Evolutionary conservation across 495 filamentous ascomycete species (phyloP).

Genomic region (Sordaria brevicollis): DNA sequence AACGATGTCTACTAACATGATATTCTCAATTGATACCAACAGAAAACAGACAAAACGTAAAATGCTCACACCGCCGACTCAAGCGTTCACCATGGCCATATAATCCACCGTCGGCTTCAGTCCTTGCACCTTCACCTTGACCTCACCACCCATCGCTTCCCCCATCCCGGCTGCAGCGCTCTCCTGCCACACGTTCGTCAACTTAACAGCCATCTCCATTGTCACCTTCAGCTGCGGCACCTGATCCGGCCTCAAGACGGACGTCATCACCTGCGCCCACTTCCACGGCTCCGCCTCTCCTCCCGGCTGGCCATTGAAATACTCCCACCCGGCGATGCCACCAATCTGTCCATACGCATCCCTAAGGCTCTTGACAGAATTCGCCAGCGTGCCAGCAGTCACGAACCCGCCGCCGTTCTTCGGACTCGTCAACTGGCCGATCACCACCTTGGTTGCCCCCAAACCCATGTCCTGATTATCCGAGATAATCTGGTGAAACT

Average conservation of each 20-base stretch:
- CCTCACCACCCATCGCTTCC: not conserved
- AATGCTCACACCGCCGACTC: not conserved
- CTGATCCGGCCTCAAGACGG: slow-evolving; percentile 29
- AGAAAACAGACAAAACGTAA: not conserved
- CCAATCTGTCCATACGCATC: slow-evolving; percentile 54
- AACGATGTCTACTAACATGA: not conserved
- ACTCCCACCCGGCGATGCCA: slow-evolving; percentile 83
- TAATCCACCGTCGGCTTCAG: slow-evolving; percentile 16
- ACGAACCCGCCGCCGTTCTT: slow-evolving; percentile 48
- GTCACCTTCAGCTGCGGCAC: slow-evolving; percentile 15
- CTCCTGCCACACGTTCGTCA: slow-evolving; percentile 12
- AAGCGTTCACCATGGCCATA: slow-evolving; percentile 17
- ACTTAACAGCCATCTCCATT: not conserved
- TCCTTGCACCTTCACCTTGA: not conserved
- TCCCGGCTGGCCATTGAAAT: slow-evolving; percentile 60
- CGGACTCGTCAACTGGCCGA: slow-evolving; percentile 63
- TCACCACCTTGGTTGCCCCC: slow-evolving; percentile 53
- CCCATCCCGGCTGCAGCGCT: slow-evolving; percentile 1
- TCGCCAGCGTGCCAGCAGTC: slow-evolving; percentile 20
- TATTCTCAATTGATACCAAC: not conserved
- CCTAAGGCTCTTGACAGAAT: slow-evolving; percentile 35
- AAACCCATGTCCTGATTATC: slow-evolving; percentile 21
- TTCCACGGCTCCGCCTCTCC: slow-evolving; percentile 51
- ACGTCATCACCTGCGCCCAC: slow-evolving; percentile 56
- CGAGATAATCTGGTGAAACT: slow-evolving; percentile 46